Evolutionary conservation across 2,329 filamentous ascomycete genomes (phyloP), one percentile per base, ranked within the genome.

Genomic region (Paecilomyces sp.): DNA sequence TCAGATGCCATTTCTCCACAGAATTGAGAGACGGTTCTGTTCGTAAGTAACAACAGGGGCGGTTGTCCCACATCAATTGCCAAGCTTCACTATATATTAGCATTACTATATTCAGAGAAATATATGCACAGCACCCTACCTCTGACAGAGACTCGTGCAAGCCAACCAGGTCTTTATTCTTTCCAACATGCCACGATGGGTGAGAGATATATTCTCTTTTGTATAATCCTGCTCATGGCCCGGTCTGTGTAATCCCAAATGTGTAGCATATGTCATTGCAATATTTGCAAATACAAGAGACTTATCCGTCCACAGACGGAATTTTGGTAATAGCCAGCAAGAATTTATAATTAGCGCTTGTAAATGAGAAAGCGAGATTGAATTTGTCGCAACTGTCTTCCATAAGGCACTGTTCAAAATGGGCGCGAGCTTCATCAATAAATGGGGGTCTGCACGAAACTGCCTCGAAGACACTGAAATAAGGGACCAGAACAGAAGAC

Each of bases 171-270:
- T 52, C 18, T 52, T 57, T 0, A 30, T 30, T 47, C 36, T 13
- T 25, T 47, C 55, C 18, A 51, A 12, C 22, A 56, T 31, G 31
- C 31, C 13, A 2, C 9, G 11, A 22, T 25, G 13, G n/a, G 55
- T 56, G 15, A 22, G n/a, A 41, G 55, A 36, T 24, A 56, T 41
- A 12, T 25, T 57, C 15, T 57, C 34, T 50, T 50, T 36, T 6
- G 55, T 41, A 57, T 57, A 57, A 25, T 57, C 55, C 34, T 57
- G 55, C 55, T 57, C 55, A 57, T 57, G 34, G 24, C 55, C 55
- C 28, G 55, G 55, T 28, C 9, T 57, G 28, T 57, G 55, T 28
- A 57, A 50, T 41, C 55, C 55, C 55, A 57, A 57, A 50, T 57
- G 55, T 30, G 55, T 57, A 5, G 55, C 55, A 57, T 57, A 57